phyloP scores from a whole-genome alignment of 192 early-diverging fungal species.

The Phycomyces blakesleeanus region DNA sequence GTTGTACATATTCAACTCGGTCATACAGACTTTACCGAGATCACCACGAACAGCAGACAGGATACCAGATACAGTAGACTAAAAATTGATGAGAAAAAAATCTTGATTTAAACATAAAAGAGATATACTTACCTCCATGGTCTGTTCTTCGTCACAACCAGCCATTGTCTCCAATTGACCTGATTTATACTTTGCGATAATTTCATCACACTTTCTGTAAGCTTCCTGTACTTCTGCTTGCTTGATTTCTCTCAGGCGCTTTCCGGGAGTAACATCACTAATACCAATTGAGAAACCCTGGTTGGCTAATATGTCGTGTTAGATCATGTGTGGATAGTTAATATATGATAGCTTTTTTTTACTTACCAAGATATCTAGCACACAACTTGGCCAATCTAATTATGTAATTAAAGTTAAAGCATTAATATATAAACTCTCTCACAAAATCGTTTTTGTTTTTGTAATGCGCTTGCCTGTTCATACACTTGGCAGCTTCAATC shows the following conservation, averaged over 20 bases:
- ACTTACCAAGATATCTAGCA: constrained; percentile 80
- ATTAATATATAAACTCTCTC: not conserved
- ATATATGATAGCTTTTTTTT: no score
- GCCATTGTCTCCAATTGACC: constrained; percentile 81
- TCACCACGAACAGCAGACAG: constrained; percentile 89
- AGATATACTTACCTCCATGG: constrained; percentile 63
- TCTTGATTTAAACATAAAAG: not conserved
- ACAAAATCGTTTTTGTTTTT: constrained; percentile 41
- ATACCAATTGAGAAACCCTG: constrained; percentile 98
- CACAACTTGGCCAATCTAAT: constrained; percentile 48
- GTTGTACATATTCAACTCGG: constrained; percentile 91
- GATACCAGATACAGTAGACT: constrained; percentile 75
- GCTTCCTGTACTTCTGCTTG: constrained; percentile 73
- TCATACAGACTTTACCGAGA: constrained; percentile 87
- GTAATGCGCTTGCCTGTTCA: constrained; percentile 94
- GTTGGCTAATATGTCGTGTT: constrained; percentile 48
- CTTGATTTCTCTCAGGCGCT: constrained; percentile 73
- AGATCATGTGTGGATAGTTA: not conserved
- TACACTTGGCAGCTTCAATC: constrained; percentile 78
- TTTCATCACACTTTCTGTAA: constrained; percentile 80
- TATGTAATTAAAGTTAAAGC: not conserved
- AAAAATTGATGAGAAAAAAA: constrained; percentile 3
- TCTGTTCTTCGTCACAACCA: constrained; percentile 83
- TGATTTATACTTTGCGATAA: constrained; percentile 63
- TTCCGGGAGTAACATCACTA: constrained; percentile 91